Conservation (phyloP, 163 green algal genomes). For the Volvox carteri region DNA sequence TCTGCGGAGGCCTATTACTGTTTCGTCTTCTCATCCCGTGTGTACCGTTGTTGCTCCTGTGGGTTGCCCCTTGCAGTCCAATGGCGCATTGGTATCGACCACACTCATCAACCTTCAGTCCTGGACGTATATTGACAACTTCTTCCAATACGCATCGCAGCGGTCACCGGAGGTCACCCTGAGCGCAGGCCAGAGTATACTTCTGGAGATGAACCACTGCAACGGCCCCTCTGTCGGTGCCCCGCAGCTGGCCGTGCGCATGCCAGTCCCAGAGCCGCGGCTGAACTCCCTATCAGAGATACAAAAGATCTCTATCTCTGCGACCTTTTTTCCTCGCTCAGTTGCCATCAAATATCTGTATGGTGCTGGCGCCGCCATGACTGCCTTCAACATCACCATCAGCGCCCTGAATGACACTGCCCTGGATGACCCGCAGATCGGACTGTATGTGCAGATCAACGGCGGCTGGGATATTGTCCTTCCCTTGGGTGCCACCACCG, state of each 20-base stretch:
- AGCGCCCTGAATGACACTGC: neutral
- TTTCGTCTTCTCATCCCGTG: too few species aligned
- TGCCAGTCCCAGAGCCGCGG: slow-evolving; percentile 16
- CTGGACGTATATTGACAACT: slow-evolving; percentile 22
- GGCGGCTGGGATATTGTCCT: neutral
- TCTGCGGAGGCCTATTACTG: too few species aligned
- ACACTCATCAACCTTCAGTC: neutral
- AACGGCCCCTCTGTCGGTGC: slow-evolving; percentile 13
- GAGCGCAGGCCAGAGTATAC: slow-evolving; percentile 34
- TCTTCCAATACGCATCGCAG: slow-evolving; percentile 17
- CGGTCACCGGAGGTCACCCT: slow-evolving; percentile 24
- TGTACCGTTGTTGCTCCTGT: neutral
- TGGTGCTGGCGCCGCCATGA: slow-evolving; percentile 7
- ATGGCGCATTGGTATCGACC: neutral
- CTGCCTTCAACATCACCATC: neutral
- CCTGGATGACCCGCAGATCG: neutral
- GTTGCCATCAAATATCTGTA: slow-evolving; percentile 51
- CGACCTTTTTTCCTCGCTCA: neutral
- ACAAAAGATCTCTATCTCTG: slow-evolving; percentile 25
- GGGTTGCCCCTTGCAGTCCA: neutral
- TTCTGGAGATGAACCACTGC: slow-evolving; percentile 56
- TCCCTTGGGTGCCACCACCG: neutral
- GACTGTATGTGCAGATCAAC: neutral
- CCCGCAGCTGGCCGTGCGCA: slow-evolving; percentile 28
- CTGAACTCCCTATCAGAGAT: slow-evolving; percentile 51